Conservation (phyloP, 2,329 filamentous ascomycete genomes). For the Metarhizium guizhouense region DNA sequence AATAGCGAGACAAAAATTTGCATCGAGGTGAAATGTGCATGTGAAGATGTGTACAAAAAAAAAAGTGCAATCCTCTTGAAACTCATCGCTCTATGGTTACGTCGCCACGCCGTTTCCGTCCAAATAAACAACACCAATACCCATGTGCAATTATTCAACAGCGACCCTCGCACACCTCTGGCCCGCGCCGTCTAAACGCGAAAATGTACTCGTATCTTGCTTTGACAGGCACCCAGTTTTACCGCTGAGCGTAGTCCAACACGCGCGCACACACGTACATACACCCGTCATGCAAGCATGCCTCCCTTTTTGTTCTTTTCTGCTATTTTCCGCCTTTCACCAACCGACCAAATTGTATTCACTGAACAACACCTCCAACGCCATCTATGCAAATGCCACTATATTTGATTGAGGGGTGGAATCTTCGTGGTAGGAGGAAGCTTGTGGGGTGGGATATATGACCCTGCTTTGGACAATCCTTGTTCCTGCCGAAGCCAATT, state of each 20-base stretch:
- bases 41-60: not conserved
- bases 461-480: not conserved
- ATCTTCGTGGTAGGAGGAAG: not conserved
- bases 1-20: not conserved
- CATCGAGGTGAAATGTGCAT: not conserved
- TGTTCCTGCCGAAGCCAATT: not conserved
- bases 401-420: too few species aligned
- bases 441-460: not conserved
- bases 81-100: not conserved
- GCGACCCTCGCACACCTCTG: not conserved
- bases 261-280: not conserved
- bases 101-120: not conserved
- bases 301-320: not conserved
- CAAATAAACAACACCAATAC: not conserved
- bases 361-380: slow-evolving; percentile 16
- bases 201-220: not conserved
- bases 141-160: slow-evolving; percentile 1
- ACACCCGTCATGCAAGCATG: not conserved
- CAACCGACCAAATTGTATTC: not conserved
- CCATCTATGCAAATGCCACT: slow-evolving; percentile 22
- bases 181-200: not conserved
- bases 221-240: not conserved
- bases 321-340: not conserved
- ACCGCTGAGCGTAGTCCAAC: not conserved
- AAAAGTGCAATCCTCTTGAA: not conserved